Percentiles rank a stretch among this genome's conserved stretches.
phyloP scores from a whole-genome alignment of 176 grass and related monocot species.

The Eleusine indica region DNA sequence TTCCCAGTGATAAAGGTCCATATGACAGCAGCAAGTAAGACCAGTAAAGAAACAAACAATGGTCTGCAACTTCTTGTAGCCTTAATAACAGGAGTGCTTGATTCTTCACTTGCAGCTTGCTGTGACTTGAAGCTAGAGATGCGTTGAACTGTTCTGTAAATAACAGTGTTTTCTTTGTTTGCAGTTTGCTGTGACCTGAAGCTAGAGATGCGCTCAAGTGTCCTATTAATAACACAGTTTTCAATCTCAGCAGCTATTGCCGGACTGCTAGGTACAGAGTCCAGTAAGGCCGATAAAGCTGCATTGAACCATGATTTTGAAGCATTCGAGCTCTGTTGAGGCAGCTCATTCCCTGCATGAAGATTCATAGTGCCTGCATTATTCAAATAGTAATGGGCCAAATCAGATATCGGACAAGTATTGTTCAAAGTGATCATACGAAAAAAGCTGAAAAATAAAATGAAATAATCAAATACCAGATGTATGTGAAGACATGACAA shows the following conservation, averaged over 20 bases:
- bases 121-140: slow-evolving; percentile 83
- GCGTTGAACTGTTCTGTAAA: slow-evolving; percentile 69
- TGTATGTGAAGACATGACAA: slow-evolving; percentile 46
- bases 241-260: slow-evolving; percentile 89
- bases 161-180: slow-evolving; percentile 49
- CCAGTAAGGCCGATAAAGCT: slow-evolving; percentile 62
- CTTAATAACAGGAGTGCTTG: slow-evolving; percentile 34
- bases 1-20: slow-evolving; percentile 73
- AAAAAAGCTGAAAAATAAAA: neutral
- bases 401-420: slow-evolving; percentile 32
- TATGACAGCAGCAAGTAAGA: slow-evolving; percentile 61
- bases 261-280: slow-evolving; percentile 75
- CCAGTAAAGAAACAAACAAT: slow-evolving; percentile 62
- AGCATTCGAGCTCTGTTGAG: slow-evolving; percentile 18
- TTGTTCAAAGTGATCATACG: neutral
- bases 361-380: slow-evolving; percentile 54
- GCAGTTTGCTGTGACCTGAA: slow-evolving; percentile 62
- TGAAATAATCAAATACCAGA: slow-evolving; percentile 61
- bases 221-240: slow-evolving; percentile 61
- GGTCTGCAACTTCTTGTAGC: slow-evolving; percentile 52
- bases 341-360: slow-evolving; percentile 38
- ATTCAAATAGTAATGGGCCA: slow-evolving; percentile 19
- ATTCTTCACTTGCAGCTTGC: slow-evolving; percentile 39
- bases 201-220: slow-evolving; percentile 79
- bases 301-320: slow-evolving; percentile 70